Percentiles rank a stretch among this genome's conserved stretches.
Conservation (phyloP, 2,329 filamentous ascomycete species). For the Sporothrix pseudoabietina region DNA sequence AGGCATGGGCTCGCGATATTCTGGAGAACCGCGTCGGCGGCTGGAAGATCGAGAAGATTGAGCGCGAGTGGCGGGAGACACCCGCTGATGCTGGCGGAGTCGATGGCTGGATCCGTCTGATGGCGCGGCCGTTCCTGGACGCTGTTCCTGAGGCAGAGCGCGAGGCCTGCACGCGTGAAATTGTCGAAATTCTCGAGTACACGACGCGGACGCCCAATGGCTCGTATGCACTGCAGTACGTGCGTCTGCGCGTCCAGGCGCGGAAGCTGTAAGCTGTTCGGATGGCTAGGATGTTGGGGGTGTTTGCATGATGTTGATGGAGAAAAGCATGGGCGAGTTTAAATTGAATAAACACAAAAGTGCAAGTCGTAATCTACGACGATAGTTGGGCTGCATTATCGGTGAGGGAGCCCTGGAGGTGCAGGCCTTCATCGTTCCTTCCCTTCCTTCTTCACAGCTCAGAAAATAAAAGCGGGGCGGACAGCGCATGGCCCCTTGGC, state of each 20-base stretch:
- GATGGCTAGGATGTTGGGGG: not conserved
- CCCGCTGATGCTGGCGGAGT: conserved; percentile 60
- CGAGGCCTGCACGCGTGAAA: conserved; percentile 57
- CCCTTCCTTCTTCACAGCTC: not conserved
- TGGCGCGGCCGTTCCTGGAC: conserved; percentile 63
- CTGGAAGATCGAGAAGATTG: conserved; percentile 55
- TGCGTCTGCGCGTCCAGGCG: conserved; percentile 43
- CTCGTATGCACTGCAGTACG: conserved; percentile 58
- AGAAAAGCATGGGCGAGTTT: not conserved
- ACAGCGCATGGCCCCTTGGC: conserved; percentile 22
- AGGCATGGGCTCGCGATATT: conserved; percentile 55
- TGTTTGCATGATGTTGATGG: not conserved
- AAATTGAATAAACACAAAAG: not conserved
- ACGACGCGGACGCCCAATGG: conserved; percentile 60
- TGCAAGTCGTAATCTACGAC: not conserved
- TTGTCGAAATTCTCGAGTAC: conserved; percentile 56
- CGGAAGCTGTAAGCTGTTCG: conserved; percentile 32
- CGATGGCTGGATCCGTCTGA: conserved; percentile 66
- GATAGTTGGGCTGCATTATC: not conserved
- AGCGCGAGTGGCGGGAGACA: conserved; percentile 68
- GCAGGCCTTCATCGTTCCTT: not conserved
- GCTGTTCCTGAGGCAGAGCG: conserved; percentile 50
- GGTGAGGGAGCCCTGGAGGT: not conserved
- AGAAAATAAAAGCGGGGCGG: not conserved
- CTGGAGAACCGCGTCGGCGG: conserved; percentile 50